These are phyloP conservation scores for Leishmania major DNA, from an alignment of 208 protist genomes.

Conservation along the genomic window DNA sequence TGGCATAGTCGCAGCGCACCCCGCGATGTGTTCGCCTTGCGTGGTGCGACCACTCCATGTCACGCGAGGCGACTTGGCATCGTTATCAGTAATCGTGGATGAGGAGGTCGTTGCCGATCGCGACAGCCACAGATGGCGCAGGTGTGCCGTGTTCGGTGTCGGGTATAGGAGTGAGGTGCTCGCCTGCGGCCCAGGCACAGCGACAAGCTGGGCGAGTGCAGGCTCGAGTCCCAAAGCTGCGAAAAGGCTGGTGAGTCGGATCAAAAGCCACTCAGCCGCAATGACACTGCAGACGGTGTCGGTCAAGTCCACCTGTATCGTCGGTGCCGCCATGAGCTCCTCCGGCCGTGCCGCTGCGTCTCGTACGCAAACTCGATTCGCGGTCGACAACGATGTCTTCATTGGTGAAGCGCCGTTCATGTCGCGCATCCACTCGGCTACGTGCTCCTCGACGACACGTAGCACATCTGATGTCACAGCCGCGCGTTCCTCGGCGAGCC, in stretches of 20 bases:
- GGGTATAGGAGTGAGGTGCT: slow-evolving; percentile 22
- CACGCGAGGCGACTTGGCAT: background rate
- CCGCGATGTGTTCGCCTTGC: too few species aligned
- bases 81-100: background rate
- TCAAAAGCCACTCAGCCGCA: slow-evolving; percentile 30
- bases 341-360: background rate
- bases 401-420: background rate
- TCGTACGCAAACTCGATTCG: slow-evolving; percentile 7
- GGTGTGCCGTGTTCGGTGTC: background rate
- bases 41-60: too few species aligned
- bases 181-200: slow-evolving; percentile 6
- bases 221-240: slow-evolving; percentile 11
- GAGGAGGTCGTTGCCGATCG: background rate
- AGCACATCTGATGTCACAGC: background rate
- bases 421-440: slow-evolving; percentile 4
- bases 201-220: slow-evolving; percentile 13
- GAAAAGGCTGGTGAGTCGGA: slow-evolving; percentile 14
- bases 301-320: slow-evolving; percentile 21
- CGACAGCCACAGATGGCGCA: background rate
- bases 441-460: background rate
- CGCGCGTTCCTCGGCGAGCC: background rate
- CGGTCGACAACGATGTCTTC: slow-evolving; percentile 5
- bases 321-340: background rate
- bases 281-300: slow-evolving; percentile 18
- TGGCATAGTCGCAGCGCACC: background rate